Conservation (phyloP, 805 yeast genomes). For the Saccharomycopsis lassenensis region DNA sequence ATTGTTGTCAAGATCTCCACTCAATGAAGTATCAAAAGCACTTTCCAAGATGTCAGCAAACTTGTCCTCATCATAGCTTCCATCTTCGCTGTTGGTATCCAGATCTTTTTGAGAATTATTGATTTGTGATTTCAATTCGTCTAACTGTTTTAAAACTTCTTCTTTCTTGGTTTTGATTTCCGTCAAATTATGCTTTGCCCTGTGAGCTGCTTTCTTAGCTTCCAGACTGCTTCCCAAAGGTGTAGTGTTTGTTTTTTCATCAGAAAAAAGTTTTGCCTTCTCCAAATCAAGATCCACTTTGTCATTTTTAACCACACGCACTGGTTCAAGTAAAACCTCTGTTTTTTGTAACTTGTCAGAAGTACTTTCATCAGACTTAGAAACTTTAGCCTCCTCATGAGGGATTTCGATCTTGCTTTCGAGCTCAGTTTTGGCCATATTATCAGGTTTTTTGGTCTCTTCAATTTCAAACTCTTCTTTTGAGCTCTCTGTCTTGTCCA, state of each 20-base stretch:
- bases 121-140: slow-evolving; percentile 2
- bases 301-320: not conserved
- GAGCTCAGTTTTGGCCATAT: no score
- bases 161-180: slow-evolving; percentile 6
- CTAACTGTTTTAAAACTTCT: slow-evolving; percentile 5
- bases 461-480: no score
- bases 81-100: slow-evolving; percentile 1
- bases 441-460: no score
- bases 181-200: no score
- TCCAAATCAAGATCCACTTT: not conserved
- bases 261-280: not conserved
- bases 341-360: no score
- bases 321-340: not conserved
- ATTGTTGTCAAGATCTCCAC: not conserved
- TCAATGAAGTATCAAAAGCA: slow-evolving; percentile 3
- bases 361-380: no score
- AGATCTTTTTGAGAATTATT: slow-evolving; percentile 1
- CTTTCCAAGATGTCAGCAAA: slow-evolving; percentile 11
- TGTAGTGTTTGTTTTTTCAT: not conserved
- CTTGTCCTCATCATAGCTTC: slow-evolving; percentile 3
- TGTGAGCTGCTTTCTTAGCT: no score
- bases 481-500: no score
- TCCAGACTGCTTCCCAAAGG: not conserved
- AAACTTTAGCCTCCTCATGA: no score
- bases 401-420: no score